Percentiles rank a stretch among this genome's conserved stretches.
Conservation (phyloP, 2,329 filamentous ascomycete genomes). For the Scedosporium minutisporum region DNA sequence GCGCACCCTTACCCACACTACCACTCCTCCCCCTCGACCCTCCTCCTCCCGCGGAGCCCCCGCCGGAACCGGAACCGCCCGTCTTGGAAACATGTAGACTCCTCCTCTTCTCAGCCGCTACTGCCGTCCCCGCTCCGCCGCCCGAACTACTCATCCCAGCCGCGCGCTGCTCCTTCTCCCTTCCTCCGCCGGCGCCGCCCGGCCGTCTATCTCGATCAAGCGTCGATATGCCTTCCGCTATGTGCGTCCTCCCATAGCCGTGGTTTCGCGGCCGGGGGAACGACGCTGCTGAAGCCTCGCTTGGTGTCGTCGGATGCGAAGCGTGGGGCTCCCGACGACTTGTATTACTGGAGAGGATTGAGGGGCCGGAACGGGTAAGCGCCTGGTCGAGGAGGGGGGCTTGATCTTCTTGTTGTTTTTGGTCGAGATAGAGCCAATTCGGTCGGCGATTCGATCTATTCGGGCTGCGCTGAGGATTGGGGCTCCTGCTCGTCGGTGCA, state of each 20-base stretch:
- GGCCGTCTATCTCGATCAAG: neutral
- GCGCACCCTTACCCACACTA: neutral
- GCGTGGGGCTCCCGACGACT: neutral
- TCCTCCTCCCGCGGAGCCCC: neutral
- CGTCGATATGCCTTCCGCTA: neutral
- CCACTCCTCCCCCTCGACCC: neutral
- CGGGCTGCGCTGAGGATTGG: neutral
- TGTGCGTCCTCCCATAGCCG: neutral
- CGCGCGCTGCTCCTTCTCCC: constrained; percentile 14
- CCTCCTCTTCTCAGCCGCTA: constrained; percentile 10
- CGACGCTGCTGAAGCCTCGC: neutral
- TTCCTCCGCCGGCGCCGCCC: constrained; percentile 14
- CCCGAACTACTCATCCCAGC: constrained; percentile 13
- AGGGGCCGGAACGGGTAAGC: neutral
- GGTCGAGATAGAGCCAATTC: neutral
- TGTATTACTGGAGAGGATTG: neutral
- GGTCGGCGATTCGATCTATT: neutral
- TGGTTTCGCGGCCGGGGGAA: neutral
- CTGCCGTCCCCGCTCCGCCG: constrained; percentile 6
- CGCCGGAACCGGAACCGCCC: neutral
- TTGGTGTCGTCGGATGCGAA: neutral
- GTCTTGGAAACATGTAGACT: neutral
- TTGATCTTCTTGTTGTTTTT: neutral
- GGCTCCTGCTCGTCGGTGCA: neutral
- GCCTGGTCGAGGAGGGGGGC: neutral